A percentile compares a stretch with the other conserved stretches of the same genome.
phyloP scores from a whole-genome alignment of 208 protist species.

The Trypanosoma congolense region DNA sequence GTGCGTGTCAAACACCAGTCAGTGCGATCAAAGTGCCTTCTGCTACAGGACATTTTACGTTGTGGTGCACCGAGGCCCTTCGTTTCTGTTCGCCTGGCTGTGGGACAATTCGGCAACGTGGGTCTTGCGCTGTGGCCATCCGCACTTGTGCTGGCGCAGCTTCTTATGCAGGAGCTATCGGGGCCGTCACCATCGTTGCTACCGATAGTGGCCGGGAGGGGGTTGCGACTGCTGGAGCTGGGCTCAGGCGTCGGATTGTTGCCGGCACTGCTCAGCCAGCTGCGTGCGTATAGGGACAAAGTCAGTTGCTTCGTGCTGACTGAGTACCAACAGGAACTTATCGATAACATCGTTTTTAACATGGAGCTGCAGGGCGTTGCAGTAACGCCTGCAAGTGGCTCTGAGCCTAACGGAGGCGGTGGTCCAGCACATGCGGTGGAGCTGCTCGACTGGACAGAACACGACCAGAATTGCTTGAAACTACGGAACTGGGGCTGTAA shows the following conservation, averaged over 20 bases:
- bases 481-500: constrained; percentile 43
- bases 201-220: constrained; percentile 15
- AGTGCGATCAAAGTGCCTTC: constrained; percentile 18
- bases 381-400: neutral
- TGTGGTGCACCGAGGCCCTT: constrained; percentile 20
- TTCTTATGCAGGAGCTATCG: constrained; percentile 54
- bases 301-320: constrained; percentile 44
- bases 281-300: constrained; percentile 30
- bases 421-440: constrained; percentile 33
- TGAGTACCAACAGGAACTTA: constrained; percentile 64
- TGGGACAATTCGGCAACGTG: constrained; percentile 70
- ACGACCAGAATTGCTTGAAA: constrained; percentile 27
- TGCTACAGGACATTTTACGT: constrained; percentile 71
- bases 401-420: constrained; percentile 24
- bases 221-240: constrained; percentile 64
- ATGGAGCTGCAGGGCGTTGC: constrained; percentile 34
- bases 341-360: constrained; percentile 74
- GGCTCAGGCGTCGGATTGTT: constrained; percentile 73
- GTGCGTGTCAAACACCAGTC: constrained; percentile 14
- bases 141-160: constrained; percentile 68
- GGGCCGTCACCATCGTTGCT: neutral
- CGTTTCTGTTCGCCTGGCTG: constrained; percentile 46
- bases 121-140: constrained; percentile 77
- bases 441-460: constrained; percentile 62
- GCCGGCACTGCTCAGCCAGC: constrained; percentile 42